Conservation (phyloP, 1,284 basidiomycete genomes). For the Peniophora sp. region DNA sequence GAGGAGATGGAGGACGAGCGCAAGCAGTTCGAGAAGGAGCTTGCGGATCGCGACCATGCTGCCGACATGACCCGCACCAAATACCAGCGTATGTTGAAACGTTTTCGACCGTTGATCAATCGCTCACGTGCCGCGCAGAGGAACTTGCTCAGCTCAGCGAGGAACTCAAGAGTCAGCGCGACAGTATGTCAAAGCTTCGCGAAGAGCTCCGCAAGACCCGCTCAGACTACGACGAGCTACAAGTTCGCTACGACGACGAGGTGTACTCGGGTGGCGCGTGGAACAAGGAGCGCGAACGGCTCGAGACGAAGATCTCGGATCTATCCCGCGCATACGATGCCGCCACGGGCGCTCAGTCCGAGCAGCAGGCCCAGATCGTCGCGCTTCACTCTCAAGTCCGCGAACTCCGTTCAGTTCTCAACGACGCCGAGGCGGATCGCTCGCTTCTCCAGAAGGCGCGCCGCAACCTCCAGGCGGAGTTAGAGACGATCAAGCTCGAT, state of each 20-base stretch:
- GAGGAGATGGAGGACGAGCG: conserved; percentile 74
- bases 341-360: conserved; percentile 62
- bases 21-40: conserved; percentile 68
- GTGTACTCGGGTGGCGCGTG: conserved; percentile 70
- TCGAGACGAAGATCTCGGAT: conserved; percentile 76
- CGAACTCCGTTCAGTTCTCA: conserved; percentile 71
- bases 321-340: conserved; percentile 73
- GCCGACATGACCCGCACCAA: conserved; percentile 77
- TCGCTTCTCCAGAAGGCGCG: conserved; percentile 75
- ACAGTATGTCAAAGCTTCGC: conserved; percentile 63
- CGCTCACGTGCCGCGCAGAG: conserved; percentile 27
- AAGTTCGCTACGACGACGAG: conserved; percentile 70
- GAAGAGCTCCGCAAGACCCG: conserved; percentile 76
- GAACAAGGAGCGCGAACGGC: conserved; percentile 81
- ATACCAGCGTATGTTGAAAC: conserved; percentile 55
- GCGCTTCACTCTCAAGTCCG: conserved; percentile 78
- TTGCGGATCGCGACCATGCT: conserved; percentile 69
- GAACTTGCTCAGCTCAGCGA: conserved; percentile 73
- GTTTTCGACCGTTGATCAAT: background rate
- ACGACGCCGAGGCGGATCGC: conserved; percentile 79
- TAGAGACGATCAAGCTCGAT: conserved; percentile 74
- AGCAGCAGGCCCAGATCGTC: conserved; percentile 80
- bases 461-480: conserved; percentile 70
- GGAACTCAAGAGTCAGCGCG: conserved; percentile 72
- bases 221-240: conserved; percentile 71